Base-by-base conservation (phyloP, 1,284 basidiomycete genomes). In the Coriolopsis trogii region DNA sequence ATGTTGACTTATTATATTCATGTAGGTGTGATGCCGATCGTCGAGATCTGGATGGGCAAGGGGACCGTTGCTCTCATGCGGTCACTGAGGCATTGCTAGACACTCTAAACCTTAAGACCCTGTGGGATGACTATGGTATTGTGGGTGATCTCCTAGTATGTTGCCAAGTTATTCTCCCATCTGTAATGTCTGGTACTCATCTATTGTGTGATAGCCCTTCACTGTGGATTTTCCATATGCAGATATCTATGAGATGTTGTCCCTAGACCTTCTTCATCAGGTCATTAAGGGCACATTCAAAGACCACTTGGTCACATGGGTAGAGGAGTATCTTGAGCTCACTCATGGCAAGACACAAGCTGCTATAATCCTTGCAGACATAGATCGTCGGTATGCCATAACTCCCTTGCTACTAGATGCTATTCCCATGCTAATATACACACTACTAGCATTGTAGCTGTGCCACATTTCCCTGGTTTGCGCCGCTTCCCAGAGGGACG, bases 101-200 rank as follows among this genome's bases (percentile, higher is more conserved):
- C 4, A 30, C 28, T 20, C 42, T 56, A n/a, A 40, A 49, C 7
- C 48, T 48, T 8, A 42, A 41, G 7, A 18, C 7, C 5, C 36
- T 64, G n/a, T 61, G 58, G 55, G 52, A 61, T 15, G 47, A 48
- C 0, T 64, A 49, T 36, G 61, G 63, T 0, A 44, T 64, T 33
- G 53, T 58, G n/a, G 47, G 40, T 18, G 59, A 61, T 44, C 20
- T 61, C n/a, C 39, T 41, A 34, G 61, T 64, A 39, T 37, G 54
- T 28, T 2, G 13, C 12, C 8, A 13, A 12, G n/a, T 24, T 2
- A 3, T 15, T 4, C 6, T 4, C 23, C 12, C 21, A 3, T n/a
- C 15, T 6, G n/a, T n/a, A n/a, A n/a, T n/a, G n/a, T n/a, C n/a
- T n/a, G n/a, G n/a, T n/a, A n/a, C n/a, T n/a, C n/a, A n/a, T n/a